These are phyloP conservation scores for Rhinocladiella similis DNA, from an alignment of 2,329 filamentous ascomycete species.

Conservation along the genomic window DNA sequence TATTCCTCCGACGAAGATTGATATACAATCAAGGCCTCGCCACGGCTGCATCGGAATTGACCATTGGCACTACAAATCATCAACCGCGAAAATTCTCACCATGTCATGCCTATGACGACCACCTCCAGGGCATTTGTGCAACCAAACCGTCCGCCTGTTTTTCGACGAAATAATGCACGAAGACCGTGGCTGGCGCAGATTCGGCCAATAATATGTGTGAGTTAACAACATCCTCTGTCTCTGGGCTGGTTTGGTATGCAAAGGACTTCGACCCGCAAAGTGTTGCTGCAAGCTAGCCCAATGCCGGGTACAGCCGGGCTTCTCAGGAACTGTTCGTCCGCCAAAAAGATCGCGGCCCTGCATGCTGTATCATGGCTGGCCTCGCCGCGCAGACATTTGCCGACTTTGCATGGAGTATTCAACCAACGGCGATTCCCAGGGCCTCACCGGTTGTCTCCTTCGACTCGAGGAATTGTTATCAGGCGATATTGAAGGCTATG, in stretches of 20 bases:
- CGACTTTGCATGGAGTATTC: too few relatives aligned
- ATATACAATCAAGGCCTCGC: neutral
- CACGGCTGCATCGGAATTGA: neutral
- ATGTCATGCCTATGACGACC: neutral
- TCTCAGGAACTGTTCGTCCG: too few relatives aligned
- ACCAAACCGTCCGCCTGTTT: too few relatives aligned
- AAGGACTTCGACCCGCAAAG: neutral
- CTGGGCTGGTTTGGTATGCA: neutral
- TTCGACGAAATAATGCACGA: neutral
- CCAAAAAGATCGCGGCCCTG: too few relatives aligned
- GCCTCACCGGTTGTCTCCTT: too few relatives aligned
- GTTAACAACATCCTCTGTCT: neutral
- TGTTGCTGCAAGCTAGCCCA: too few relatives aligned
- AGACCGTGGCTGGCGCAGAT: neutral
- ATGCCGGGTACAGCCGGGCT: too few relatives aligned
- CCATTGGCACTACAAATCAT: neutral
- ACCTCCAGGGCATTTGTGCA: neutral
- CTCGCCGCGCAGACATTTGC: too few relatives aligned
- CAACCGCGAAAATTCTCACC: neutral
- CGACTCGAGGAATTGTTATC: too few relatives aligned
- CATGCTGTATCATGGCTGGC: too few relatives aligned
- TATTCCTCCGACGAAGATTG: constrained; percentile 45
- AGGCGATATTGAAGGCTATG: too few relatives aligned
- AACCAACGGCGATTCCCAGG: too few relatives aligned
- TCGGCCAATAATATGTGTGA: neutral